Conservation (phyloP, 148 eudicot genomes). For the Nepenthes mirabilis region DNA sequence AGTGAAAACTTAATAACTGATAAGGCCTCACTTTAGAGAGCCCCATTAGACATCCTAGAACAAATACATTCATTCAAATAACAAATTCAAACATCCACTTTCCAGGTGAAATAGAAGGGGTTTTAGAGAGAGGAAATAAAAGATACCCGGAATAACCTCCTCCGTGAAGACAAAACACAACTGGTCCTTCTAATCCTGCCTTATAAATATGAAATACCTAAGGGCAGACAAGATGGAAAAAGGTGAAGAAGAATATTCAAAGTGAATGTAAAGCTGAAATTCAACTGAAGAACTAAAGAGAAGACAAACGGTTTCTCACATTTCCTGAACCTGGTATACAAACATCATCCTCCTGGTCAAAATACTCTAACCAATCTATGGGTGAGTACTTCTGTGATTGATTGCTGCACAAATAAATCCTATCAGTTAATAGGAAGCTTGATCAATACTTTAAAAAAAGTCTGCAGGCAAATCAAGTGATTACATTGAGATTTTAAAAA, state of each 20-base stretch:
- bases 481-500: too few relatives aligned
- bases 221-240: background rate
- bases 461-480: too few relatives aligned
- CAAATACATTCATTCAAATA: too few relatives aligned
- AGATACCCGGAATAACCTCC: slow-evolving; percentile 88
- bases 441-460: too few relatives aligned
- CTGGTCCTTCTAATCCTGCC: slow-evolving; percentile 87
- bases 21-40: too few relatives aligned
- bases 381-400: slow-evolving; percentile 60
- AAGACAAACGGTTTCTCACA: slow-evolving; percentile 25
- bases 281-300: background rate
- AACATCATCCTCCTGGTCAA: slow-evolving; percentile 82
- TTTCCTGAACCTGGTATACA: slow-evolving; percentile 54
- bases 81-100: too few relatives aligned
- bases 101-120: too few relatives aligned
- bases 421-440: too few relatives aligned
- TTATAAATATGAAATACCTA: slow-evolving; percentile 83
- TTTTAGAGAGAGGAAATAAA: too few relatives aligned
- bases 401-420: slow-evolving; percentile 24
- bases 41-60: too few relatives aligned
- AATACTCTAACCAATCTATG: slow-evolving; percentile 54
- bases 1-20: too few relatives aligned
- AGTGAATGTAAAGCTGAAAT: slow-evolving; percentile 1
- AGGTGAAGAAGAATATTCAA: background rate
- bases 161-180: slow-evolving; percentile 88